Percentiles rank a stretch among this genome's conserved stretches.
Evolutionary conservation across 345 rosid species (phyloP).

Genomic region (Capsella bursapastoris): DNA sequence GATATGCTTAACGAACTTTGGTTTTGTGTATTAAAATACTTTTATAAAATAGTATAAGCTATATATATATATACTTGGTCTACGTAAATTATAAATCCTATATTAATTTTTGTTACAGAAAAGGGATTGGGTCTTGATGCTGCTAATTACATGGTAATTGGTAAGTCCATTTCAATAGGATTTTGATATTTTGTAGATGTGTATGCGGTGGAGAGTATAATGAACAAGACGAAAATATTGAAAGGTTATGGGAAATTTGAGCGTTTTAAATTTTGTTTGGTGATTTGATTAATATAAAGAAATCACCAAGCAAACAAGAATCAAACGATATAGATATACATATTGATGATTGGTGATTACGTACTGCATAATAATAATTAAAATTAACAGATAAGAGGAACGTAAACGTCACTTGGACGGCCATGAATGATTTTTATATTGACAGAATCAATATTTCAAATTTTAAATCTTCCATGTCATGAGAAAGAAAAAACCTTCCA

Average conservation of each 20-base stretch:
- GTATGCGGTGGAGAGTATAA: background rate
- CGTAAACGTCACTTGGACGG: constrained; percentile 24
- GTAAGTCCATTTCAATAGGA: background rate
- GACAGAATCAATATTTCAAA: constrained; percentile 3
- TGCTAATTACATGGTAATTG: background rate
- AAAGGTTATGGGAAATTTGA: background rate
- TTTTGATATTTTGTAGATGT: background rate
- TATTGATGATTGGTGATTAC: background rate
- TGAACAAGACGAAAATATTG: background rate
- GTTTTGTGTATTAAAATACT: background rate
- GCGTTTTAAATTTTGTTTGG: background rate
- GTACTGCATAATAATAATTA: background rate
- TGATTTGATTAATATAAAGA: background rate
- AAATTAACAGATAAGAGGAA: background rate
- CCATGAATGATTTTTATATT: constrained; percentile 20
- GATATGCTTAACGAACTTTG: constrained; percentile 15
- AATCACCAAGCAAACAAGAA: background rate
- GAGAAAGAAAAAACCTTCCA: too few relatives aligned
- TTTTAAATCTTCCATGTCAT: background rate
- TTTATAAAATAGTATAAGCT: background rate
- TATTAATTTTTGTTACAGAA: background rate
- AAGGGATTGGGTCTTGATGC: background rate
- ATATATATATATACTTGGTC: background rate
- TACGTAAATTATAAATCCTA: background rate
- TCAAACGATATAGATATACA: background rate